phyloP scores from a whole-genome alignment of 2,329 filamentous ascomycete genomes.

The Xylaria sp. region DNA sequence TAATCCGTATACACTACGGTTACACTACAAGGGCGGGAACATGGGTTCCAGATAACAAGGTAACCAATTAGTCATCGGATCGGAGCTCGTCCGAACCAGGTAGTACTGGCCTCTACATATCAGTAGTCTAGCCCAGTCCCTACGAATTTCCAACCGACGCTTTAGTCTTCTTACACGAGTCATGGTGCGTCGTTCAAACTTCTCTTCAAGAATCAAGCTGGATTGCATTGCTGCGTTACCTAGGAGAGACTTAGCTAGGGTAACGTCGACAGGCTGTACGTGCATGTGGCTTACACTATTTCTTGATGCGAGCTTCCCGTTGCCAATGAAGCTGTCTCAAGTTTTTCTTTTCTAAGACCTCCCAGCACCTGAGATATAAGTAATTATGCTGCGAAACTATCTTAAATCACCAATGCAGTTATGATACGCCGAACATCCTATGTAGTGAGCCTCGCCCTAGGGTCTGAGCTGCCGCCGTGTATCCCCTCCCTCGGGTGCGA shows the following conservation, averaged over 20 bases:
- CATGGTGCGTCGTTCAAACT: background rate
- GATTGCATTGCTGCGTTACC: background rate
- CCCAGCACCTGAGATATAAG: background rate
- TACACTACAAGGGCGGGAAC: slow-evolving; percentile 1
- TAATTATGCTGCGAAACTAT: background rate
- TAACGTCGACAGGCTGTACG: background rate
- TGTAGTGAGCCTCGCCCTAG: background rate
- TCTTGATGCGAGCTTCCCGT: background rate
- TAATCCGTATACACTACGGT: background rate
- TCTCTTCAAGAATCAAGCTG: background rate
- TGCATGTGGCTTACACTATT: background rate
- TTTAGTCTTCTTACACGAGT: background rate
- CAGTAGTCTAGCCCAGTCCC: background rate
- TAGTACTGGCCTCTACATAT: background rate
- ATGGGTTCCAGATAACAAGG: slow-evolving; percentile 5
- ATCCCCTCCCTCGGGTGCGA: background rate
- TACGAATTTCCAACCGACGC: background rate
- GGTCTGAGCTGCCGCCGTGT: too few species aligned
- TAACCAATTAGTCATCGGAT: slow-evolving; percentile 7
- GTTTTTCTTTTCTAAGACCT: background rate
- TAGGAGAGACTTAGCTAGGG: background rate
- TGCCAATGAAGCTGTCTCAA: background rate
- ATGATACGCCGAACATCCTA: background rate
- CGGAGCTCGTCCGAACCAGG: background rate
- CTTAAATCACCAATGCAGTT: background rate